These are phyloP conservation scores for Tulasnella sp. DNA, from an alignment of 768 basidiomycete species.

Conservation along the genomic window DNA sequence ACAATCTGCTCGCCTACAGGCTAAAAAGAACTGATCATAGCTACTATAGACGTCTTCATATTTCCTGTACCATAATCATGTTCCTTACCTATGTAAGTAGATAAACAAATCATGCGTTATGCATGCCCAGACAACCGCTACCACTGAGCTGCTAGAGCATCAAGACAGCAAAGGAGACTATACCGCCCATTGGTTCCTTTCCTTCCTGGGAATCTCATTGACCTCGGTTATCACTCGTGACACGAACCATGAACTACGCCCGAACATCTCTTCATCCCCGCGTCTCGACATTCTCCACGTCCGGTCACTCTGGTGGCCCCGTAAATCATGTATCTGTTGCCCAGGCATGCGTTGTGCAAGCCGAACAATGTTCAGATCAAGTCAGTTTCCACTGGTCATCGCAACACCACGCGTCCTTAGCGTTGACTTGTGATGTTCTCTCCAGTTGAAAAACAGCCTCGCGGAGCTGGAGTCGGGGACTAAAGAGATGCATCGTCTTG, in stretches of 20 bases:
- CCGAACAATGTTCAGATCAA: constrained; percentile 9
- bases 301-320: constrained; percentile 1
- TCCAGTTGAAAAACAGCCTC: constrained; percentile 6
- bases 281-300: neutral
- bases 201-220: neutral
- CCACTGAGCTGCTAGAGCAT: constrained; percentile 13
- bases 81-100: neutral
- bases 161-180: constrained; percentile 13
- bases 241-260: neutral
- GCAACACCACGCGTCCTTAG: neutral
- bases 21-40: neutral
- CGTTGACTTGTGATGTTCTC: neutral
- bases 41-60: neutral
- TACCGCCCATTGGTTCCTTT: constrained; percentile 1
- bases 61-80: neutral
- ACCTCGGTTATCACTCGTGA: neutral
- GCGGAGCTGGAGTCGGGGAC: neutral
- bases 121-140: neutral
- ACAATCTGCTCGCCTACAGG: neutral
- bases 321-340: constrained; percentile 2
- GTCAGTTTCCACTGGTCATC: neutral
- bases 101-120: neutral
- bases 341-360: neutral
- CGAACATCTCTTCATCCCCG: neutral
- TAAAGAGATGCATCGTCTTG: constrained; percentile 13